phyloP scores from a whole-genome alignment of 1,284 basidiomycete genomes.

The Psilocybe mexicana region DNA sequence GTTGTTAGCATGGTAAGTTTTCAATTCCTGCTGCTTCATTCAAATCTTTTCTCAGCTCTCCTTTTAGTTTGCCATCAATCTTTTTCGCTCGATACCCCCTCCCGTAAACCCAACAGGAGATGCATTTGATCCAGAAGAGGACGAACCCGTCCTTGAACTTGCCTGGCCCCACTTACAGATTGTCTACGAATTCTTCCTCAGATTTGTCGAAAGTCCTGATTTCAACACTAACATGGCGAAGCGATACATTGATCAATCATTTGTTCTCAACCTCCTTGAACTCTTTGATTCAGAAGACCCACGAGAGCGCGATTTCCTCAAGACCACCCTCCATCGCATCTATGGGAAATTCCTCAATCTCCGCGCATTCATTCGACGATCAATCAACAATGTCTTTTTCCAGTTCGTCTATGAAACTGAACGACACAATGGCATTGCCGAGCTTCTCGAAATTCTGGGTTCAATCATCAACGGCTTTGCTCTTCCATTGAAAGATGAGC shows the following conservation, averaged over 20 bases:
- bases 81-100: constrained; percentile 99
- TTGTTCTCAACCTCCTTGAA: constrained; percentile 95
- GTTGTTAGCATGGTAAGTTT: constrained; percentile 92
- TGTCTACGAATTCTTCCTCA: constrained; percentile 99
- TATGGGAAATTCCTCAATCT: constrained; percentile 99
- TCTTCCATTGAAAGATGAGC: constrained; percentile 97
- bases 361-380: constrained; percentile 97
- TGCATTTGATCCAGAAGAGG: constrained; percentile 99
- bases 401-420: constrained; percentile 99
- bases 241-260: constrained; percentile 95
- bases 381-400: constrained; percentile 99
- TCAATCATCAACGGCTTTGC: constrained; percentile 99
- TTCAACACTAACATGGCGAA: constrained; percentile 99
- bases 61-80: constrained; percentile 88
- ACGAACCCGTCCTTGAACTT: constrained; percentile 97
- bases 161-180: constrained; percentile 99
- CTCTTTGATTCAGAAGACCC: constrained; percentile 99
- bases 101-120: constrained; percentile 98
- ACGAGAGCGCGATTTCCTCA: constrained; percentile 97
- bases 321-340: constrained; percentile 98
- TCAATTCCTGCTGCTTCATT: constrained; percentile 4
- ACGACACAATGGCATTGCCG: constrained; percentile 98
- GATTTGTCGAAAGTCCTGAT: constrained; percentile 97
- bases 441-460: constrained; percentile 96
- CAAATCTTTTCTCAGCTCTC: constrained; percentile 15